Conservation (phyloP, 2,329 filamentous ascomycete genomes). For the Talaromyces sp. region DNA sequence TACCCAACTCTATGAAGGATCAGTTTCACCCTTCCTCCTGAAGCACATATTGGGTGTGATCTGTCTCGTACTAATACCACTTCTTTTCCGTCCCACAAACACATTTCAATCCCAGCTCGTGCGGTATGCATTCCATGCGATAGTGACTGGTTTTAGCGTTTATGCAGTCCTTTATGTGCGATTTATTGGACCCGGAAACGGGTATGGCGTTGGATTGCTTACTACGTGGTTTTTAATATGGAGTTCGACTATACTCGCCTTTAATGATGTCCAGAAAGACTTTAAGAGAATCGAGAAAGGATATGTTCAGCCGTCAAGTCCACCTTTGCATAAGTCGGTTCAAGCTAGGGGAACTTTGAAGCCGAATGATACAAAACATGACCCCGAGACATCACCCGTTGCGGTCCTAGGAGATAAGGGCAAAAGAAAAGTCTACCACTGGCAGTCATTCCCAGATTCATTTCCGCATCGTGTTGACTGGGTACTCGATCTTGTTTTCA, state of each 20-base stretch:
- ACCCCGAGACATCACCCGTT: not conserved
- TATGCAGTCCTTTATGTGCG: conserved; percentile 43
- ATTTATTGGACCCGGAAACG: conserved; percentile 46
- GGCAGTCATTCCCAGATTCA: conserved; percentile 50
- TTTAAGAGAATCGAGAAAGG: conserved; percentile 51
- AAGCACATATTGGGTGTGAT: conserved; percentile 28
- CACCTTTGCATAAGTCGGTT: not conserved
- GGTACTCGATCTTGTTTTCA: conserved; percentile 52
- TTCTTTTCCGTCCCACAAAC: conserved; percentile 46
- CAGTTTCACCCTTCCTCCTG: conserved; percentile 30
- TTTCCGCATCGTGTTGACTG: conserved; percentile 54
- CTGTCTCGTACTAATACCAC: conserved; percentile 41
- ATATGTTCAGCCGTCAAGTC: not conserved
- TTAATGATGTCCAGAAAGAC: conserved; percentile 51
- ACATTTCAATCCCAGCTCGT: conserved; percentile 25
- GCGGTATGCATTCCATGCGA: conserved; percentile 43
- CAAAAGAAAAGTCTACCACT: conserved; percentile 34
- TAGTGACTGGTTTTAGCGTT: conserved; percentile 38
- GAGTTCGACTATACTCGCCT: conserved; percentile 48
- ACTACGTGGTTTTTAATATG: conserved; percentile 52
- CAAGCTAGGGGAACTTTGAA: not conserved
- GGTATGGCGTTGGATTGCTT: conserved; percentile 52
- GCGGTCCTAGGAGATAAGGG: not conserved
- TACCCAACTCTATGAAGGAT: conserved; percentile 21
- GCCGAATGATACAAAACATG: not conserved